Evolutionary conservation across 108 stramenopile genomes (phyloP).

Genomic region (Stephanodiscus minutulus): DNA sequence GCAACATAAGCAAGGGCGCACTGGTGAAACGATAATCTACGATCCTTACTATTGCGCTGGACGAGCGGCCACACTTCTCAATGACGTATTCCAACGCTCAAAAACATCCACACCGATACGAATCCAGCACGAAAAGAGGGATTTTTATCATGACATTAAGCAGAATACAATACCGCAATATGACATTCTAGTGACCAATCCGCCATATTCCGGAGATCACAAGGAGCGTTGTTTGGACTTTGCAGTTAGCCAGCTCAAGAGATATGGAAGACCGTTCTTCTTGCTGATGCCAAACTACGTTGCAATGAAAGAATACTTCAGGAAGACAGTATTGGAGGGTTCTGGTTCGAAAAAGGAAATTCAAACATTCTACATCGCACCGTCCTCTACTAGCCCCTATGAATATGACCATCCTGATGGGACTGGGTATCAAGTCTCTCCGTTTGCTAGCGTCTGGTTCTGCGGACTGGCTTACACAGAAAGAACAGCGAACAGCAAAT

Average conservation of each 20-base stretch:
- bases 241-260: conserved; percentile 45
- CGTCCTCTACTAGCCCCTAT: conserved; percentile 55
- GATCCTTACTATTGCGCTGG: conserved; percentile 89
- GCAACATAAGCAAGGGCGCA: conserved; percentile 1
- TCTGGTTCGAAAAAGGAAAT: conserved; percentile 8
- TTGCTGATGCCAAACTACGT: conserved; percentile 90
- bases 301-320: conserved; percentile 71
- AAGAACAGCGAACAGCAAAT: conserved; percentile 2
- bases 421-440: conserved; percentile 76
- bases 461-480: conserved; percentile 56
- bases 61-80: conserved; percentile 31
- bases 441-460: conserved; percentile 85
- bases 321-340: conserved; percentile 38
- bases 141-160: conserved; percentile 83
- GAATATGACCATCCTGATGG: conserved; percentile 87
- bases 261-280: conserved; percentile 64
- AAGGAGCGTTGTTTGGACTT: conserved; percentile 81
- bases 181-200: conserved; percentile 89
- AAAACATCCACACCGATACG: conserved; percentile 43
- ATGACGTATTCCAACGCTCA: conserved; percentile 22
- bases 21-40: conserved; percentile 45
- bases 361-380: conserved; percentile 69
- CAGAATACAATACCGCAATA: conserved; percentile 59
- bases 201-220: conserved; percentile 88
- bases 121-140: conserved; percentile 78